These are phyloP conservation scores for Kazachstania psychrophila DNA, from an alignment of 805 yeast genomes.

Conservation along the genomic window DNA sequence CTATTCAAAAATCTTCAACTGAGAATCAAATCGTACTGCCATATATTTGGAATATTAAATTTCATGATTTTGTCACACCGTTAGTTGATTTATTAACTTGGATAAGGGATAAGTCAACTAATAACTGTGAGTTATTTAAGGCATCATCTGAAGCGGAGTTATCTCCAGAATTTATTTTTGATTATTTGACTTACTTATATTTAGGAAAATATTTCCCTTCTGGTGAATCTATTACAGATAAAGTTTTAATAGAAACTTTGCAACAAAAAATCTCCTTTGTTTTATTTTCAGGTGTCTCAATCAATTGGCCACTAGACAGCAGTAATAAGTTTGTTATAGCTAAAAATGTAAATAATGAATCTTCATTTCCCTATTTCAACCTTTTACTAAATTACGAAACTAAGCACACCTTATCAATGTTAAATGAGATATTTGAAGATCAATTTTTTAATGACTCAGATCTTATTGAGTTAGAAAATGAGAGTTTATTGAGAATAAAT, in stretches of 20 bases:
- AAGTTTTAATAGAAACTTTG: slow-evolving; percentile 27
- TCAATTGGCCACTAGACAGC: slow-evolving; percentile 38
- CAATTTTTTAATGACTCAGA: slow-evolving; percentile 49
- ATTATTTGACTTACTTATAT: slow-evolving; percentile 58
- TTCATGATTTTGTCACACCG: slow-evolving; percentile 68
- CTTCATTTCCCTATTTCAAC: slow-evolving; percentile 63
- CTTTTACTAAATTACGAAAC: slow-evolving; percentile 47
- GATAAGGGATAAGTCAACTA: slow-evolving; percentile 5
- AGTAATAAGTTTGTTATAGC: slow-evolving; percentile 30
- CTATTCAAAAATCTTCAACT: slow-evolving; percentile 37
- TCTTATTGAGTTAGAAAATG: slow-evolving; percentile 23
- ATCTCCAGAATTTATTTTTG: slow-evolving; percentile 32
- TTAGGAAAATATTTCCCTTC: slow-evolving; percentile 81
- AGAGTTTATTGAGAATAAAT: slow-evolving; percentile 30
- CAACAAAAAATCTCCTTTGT: slow-evolving; percentile 46
- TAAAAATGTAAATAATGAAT: slow-evolving; percentile 30
- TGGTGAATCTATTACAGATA: slow-evolving; percentile 39
- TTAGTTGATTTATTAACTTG: slow-evolving; percentile 44
- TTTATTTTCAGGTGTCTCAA: slow-evolving; percentile 48
- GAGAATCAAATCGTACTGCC: slow-evolving; percentile 27
- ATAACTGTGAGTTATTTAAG: slow-evolving; percentile 5
- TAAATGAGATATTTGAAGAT: slow-evolving; percentile 83
- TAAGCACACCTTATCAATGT: slow-evolving; percentile 50
- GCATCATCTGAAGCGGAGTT: neutral
- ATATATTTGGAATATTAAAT: slow-evolving; percentile 61